Evolutionary conservation across 2,329 filamentous ascomycete species (phyloP).

Genomic region (Alternaria incomplexa): DNA sequence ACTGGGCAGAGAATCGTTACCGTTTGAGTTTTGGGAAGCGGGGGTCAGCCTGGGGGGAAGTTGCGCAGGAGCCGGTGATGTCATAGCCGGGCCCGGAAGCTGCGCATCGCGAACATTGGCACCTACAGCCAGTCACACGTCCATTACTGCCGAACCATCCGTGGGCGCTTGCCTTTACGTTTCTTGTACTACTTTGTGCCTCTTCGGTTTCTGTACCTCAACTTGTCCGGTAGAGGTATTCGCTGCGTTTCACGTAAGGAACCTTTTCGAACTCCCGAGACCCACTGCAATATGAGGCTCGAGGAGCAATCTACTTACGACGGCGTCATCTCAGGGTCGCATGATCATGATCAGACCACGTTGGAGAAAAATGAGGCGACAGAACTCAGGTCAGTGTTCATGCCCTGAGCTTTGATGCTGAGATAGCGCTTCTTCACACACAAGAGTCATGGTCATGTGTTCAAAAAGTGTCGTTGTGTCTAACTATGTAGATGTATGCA

Average conservation of each 20-base stretch:
- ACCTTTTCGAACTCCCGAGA: not conserved
- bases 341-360: not conserved
- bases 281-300: not conserved
- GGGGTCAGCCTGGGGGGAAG: conserved; percentile 21
- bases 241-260: not conserved
- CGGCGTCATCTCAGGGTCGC: not conserved
- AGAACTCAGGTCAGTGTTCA: not conserved
- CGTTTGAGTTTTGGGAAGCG: conserved; percentile 23
- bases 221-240: not conserved
- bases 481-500: not conserved
- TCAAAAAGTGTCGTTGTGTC: not conserved
- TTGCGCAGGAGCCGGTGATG: conserved; percentile 26
- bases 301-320: not conserved
- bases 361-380: not conserved
- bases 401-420: not conserved
- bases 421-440: not conserved
- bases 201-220: not conserved
- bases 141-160: not conserved
- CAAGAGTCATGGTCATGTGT: not conserved
- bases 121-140: conserved; percentile 3
- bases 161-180: not conserved
- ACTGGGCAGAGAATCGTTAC: conserved; percentile 19
- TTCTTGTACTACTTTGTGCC: not conserved
- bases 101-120: conserved; percentile 1
- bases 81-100: conserved; percentile 28